phyloP scores from a whole-genome alignment of 1,139 yeast species.

The Petasospora fabianii region DNA sequence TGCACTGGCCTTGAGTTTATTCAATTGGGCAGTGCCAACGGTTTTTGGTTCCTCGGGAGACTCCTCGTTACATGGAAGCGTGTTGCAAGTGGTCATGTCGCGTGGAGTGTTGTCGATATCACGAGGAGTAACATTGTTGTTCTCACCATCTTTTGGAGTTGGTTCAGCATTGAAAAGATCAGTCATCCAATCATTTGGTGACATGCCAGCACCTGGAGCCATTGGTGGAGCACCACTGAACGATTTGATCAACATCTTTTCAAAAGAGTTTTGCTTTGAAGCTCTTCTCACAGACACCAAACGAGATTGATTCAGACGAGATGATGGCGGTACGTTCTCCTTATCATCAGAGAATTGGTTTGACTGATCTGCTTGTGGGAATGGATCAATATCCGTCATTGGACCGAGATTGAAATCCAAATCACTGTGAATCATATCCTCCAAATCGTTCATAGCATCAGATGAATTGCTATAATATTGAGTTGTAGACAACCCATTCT shows the following conservation, averaged over 20 bases:
- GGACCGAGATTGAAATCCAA: constrained; percentile 50
- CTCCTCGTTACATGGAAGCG: constrained; percentile 32
- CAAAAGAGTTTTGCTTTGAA: constrained; percentile 26
- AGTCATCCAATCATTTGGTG: constrained; percentile 27
- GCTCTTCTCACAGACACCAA: constrained; percentile 19
- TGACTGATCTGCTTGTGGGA: constrained; percentile 17
- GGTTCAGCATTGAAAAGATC: constrained; percentile 32
- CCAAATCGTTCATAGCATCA: constrained; percentile 36
- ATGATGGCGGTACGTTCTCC: constrained; percentile 31
- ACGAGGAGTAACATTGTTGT: constrained; percentile 12
- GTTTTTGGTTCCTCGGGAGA: constrained; percentile 18
- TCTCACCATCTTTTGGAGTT: constrained; percentile 39
- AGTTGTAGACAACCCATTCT: constrained; percentile 7
- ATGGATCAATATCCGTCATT: constrained; percentile 51
- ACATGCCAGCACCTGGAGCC: constrained; percentile 10
- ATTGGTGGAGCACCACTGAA: constrained; percentile 25
- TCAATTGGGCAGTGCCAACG: constrained; percentile 2
- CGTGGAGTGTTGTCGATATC: constrained; percentile 34
- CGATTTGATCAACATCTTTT: constrained; percentile 27
- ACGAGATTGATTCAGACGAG: constrained; percentile 6
- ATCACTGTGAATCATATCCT: constrained; percentile 44
- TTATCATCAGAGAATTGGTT: constrained; percentile 20
- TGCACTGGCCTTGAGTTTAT: constrained; percentile 14
- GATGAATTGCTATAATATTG: constrained; percentile 29
- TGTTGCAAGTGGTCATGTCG: constrained; percentile 39